These are phyloP conservation scores for Trifolium fragiferum DNA, from an alignment of 306 rosid genomes.

Conservation along the genomic window DNA sequence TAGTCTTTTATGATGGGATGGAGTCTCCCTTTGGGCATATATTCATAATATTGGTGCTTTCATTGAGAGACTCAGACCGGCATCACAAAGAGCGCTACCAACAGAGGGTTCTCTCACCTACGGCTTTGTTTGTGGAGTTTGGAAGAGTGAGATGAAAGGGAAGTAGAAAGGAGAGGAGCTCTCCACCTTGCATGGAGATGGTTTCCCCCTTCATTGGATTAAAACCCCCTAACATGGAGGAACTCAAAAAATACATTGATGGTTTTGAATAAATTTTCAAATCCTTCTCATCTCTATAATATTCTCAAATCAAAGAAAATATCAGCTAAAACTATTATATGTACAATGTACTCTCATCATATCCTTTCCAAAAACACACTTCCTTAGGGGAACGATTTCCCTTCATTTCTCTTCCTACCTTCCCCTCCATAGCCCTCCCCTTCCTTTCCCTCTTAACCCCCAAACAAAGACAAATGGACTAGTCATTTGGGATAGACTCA, in stretches of 20 bases:
- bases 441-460: background rate
- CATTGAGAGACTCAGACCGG: background rate
- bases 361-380: background rate
- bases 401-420: background rate
- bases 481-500: background rate
- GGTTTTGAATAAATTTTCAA: slow-evolving; percentile 8
- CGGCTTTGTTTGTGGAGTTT: background rate
- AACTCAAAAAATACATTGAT: background rate
- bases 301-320: background rate
- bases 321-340: background rate
- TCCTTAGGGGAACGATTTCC: background rate
- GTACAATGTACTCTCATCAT: background rate
- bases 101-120: background rate
- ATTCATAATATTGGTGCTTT: background rate
- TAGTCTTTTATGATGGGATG: background rate
- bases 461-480: background rate
- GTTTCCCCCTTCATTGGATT: too few species aligned
- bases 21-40: background rate
- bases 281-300: background rate
- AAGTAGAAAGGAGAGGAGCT: background rate
- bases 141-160: background rate
- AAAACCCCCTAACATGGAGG: background rate
- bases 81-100: background rate
- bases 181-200: background rate
- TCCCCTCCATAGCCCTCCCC: background rate